phyloP scores from a whole-genome alignment of 2,329 filamentous ascomycete genomes.

The Atkinsonella hypoxylon region DNA sequence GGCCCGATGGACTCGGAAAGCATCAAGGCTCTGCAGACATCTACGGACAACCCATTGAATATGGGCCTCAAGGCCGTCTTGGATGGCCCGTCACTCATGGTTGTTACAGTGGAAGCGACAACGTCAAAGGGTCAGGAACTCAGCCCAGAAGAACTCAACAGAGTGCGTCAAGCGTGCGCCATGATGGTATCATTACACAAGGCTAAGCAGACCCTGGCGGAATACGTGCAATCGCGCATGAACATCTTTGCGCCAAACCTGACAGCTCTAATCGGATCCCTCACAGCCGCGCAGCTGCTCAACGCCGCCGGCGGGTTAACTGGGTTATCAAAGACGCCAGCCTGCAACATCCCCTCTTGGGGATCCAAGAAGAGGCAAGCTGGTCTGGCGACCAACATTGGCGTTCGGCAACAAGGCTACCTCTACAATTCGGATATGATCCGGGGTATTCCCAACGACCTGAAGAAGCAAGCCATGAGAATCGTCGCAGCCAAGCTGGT shows the following conservation, averaged over 20 bases:
- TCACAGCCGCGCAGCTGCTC: constrained; percentile 91
- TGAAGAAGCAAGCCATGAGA: constrained; percentile 88
- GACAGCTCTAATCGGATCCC: constrained; percentile 77
- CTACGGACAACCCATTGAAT: constrained; percentile 66
- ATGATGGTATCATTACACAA: constrained; percentile 81
- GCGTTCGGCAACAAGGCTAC: constrained; percentile 82
- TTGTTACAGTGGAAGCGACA: constrained; percentile 88
- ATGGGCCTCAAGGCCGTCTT: constrained; percentile 68
- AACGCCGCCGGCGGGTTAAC: constrained; percentile 85
- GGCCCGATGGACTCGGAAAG: constrained; percentile 71
- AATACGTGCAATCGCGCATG: constrained; percentile 96
- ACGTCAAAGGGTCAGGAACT: constrained; percentile 75
- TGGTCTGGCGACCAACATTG: constrained; percentile 85
- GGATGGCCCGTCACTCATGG: constrained; percentile 85
- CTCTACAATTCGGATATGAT: constrained; percentile 89
- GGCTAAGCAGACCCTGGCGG: constrained; percentile 75
- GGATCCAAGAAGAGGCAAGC: constrained; percentile 79
- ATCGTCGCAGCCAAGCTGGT: constrained; percentile 90
- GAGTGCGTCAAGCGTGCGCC: constrained; percentile 67
- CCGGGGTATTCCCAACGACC: constrained; percentile 67
- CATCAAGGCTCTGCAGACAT: constrained; percentile 68
- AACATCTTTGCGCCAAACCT: constrained; percentile 91
- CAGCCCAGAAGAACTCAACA: constrained; percentile 59
- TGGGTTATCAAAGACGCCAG: constrained; percentile 80
- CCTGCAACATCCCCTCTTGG: constrained; percentile 84